Evolutionary conservation across 352 stramenopile genomes (phyloP), one percentile per base, ranked within the genome.

Genomic region (Globisporangium cylindrosporum): DNA sequence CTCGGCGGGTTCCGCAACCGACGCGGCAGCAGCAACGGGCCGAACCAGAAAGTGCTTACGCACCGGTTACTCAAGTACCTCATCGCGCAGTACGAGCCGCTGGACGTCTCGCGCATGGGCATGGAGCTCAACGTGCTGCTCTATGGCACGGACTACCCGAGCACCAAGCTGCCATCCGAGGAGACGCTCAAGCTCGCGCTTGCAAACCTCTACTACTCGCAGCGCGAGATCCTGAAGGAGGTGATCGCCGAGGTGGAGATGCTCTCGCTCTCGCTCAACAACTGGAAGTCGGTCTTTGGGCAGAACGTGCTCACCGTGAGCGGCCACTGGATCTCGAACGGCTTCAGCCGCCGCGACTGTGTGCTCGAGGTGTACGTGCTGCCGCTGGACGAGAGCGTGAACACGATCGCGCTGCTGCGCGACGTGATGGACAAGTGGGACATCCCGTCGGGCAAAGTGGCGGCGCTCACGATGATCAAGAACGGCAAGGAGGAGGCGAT

Each of bases 381-480:
- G 61, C 85, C 85, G 20, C 70, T 93, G 12, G 85, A 91, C 67
- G 85, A 93, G 64, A 81, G 74, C 1, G 83, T 93, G 1, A 93
- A 93, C 66, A 93, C 85, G 9, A 89, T 91, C 59, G 85, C 85
- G 24, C 57, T 93, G 64, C 78, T 93, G 56, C 81, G 83, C 24
- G 85, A 93, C 53, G 85, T 93, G 18, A 89, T 93, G 78, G 82
- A 91, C 68, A 93, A 93, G 58, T 93, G 85, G 85, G 85, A 90
- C n/a, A 91, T 93, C 59, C 76, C 81, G 9, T 68, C 81, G 6
- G 73, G 78, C 15, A 93, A 93, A 71, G 81, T 93, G 0, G 82
- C 83, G 34, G 85, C 82, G 24, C 73, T 93, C 14, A 91, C 82
- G 1, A 93, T 91, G 82, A 71, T 85, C 29, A 78, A 80, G 32